A percentile compares a stretch with the other conserved stretches of the same genome.
phyloP scores from a whole-genome alignment of 2,329 filamentous ascomycete species.

The Botrytis tulipae region DNA sequence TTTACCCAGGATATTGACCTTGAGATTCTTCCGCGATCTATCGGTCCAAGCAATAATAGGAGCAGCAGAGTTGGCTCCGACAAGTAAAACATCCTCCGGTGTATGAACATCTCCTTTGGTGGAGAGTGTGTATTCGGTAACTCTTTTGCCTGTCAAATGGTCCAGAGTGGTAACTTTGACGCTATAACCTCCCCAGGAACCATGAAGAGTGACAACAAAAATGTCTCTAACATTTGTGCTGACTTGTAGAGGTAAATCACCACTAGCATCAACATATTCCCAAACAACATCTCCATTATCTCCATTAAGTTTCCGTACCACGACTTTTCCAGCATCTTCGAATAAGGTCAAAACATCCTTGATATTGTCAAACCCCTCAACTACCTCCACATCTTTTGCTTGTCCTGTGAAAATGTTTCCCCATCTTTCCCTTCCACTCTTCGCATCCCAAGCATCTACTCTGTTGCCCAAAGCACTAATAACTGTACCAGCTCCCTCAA shows the following conservation, averaged over 20 bases:
- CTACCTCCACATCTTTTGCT: conserved; percentile 71
- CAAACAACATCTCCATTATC: conserved; percentile 72
- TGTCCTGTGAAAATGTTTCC: conserved; percentile 57
- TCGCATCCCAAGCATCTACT: conserved; percentile 79
- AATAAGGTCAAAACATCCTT: conserved; percentile 74
- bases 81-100: conserved; percentile 66
- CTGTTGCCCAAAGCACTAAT: conserved; percentile 68
- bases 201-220: conserved; percentile 75
- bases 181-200: conserved; percentile 67
- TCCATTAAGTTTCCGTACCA: conserved; percentile 71
- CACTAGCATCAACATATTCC: conserved; percentile 69
- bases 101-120: conserved; percentile 71
- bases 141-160: conserved; percentile 66
- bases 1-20: conserved; percentile 67
- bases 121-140: conserved; percentile 68
- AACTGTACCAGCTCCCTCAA: conserved; percentile 75
- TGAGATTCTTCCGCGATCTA: conserved; percentile 58
- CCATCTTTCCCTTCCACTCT: conserved; percentile 79
- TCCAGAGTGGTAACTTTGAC: conserved; percentile 75
- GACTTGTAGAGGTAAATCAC: conserved; percentile 71
- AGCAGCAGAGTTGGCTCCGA: conserved; percentile 72
- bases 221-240: conserved; percentile 67
- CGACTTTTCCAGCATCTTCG: conserved; percentile 52
- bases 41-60: conserved; percentile 77
- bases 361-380: conserved; percentile 56